These are phyloP conservation scores for Rhizopus delemar DNA, from an alignment of 371 early-diverging fungal genomes.

Conservation along the genomic window DNA sequence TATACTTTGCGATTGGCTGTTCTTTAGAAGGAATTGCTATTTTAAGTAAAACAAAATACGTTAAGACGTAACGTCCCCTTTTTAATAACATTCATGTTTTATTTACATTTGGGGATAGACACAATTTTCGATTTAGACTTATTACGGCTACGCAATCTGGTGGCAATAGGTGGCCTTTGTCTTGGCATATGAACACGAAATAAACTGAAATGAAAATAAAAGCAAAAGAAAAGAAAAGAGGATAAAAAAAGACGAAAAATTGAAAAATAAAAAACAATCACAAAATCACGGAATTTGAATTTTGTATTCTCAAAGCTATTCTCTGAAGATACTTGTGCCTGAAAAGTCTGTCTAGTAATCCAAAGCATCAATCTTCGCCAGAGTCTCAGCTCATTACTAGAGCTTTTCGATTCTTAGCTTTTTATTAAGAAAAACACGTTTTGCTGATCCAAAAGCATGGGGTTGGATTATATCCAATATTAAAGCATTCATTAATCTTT, in stretches of 20 bases:
- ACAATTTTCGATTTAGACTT: background rate
- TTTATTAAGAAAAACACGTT: no score
- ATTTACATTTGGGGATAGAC: background rate
- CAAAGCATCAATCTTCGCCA: no score
- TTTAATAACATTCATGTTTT: background rate
- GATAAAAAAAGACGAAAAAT: conserved; percentile 2
- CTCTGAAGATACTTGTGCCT: no score
- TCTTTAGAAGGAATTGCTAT: background rate
- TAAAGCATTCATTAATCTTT: no score
- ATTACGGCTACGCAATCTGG: conserved; percentile 15
- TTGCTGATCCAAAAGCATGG: no score
- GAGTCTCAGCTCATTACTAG: no score
- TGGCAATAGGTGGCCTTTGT: conserved; percentile 18
- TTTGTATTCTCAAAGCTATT: no score
- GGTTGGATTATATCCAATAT: no score
- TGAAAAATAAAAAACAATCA: background rate
- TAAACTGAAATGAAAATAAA: background rate
- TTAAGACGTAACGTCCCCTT: background rate
- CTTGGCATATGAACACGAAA: conserved; percentile 13
- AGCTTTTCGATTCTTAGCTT: no score
- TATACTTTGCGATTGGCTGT: background rate
- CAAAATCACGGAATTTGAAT: no score
- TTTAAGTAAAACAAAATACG: background rate
- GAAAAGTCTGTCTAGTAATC: no score
- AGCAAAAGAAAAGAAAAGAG: conserved; percentile 6